Evolutionary conservation across 495 filamentous ascomycete species (phyloP).

Genomic region (Tuber umbilicatum): DNA sequence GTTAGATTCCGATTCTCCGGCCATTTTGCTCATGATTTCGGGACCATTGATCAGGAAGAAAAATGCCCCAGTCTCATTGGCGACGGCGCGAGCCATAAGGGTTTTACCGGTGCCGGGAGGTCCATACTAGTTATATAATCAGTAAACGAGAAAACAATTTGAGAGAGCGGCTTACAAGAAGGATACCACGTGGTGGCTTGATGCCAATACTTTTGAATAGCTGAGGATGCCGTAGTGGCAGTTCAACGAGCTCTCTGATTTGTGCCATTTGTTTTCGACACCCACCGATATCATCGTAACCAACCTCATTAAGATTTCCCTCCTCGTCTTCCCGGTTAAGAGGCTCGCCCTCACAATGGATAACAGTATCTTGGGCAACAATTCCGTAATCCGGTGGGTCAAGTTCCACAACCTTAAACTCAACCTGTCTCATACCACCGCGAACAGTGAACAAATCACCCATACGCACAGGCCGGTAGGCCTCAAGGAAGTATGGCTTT

Average conservation of each 20-base stretch:
- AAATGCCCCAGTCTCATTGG: slow-evolving; percentile 97
- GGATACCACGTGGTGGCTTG: slow-evolving; percentile 96
- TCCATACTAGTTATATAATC: slow-evolving; percentile 54
- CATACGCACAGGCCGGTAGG: slow-evolving; percentile 92
- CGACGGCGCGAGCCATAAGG: slow-evolving; percentile 95
- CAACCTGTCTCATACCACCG: slow-evolving; percentile 96
- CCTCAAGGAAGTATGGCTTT: slow-evolving; percentile 98
- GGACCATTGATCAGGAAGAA: slow-evolving; percentile 98
- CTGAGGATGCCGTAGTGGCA: slow-evolving; percentile 91
- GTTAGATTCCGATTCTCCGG: slow-evolving; percentile 96
- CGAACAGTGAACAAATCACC: slow-evolving; percentile 95
- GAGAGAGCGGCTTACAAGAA: slow-evolving; percentile 52
- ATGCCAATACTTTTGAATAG: slow-evolving; percentile 99
- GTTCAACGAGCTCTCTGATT: slow-evolving; percentile 95
- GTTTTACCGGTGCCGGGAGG: slow-evolving; percentile 99
- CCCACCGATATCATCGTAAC: slow-evolving; percentile 98
- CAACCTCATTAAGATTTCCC: slow-evolving; percentile 97
- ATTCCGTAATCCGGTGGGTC: slow-evolving; percentile 98
- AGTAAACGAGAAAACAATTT: background rate
- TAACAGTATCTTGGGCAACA: slow-evolving; percentile 95
- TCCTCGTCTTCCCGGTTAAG: slow-evolving; percentile 99
- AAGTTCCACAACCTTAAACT: slow-evolving; percentile 98
- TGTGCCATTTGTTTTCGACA: slow-evolving; percentile 99
- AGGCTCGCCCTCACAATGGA: slow-evolving; percentile 97
- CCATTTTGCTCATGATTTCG: slow-evolving; percentile 99